Conservation (phyloP, 805 yeast genomes). For the Candida coquimbonensis region DNA sequence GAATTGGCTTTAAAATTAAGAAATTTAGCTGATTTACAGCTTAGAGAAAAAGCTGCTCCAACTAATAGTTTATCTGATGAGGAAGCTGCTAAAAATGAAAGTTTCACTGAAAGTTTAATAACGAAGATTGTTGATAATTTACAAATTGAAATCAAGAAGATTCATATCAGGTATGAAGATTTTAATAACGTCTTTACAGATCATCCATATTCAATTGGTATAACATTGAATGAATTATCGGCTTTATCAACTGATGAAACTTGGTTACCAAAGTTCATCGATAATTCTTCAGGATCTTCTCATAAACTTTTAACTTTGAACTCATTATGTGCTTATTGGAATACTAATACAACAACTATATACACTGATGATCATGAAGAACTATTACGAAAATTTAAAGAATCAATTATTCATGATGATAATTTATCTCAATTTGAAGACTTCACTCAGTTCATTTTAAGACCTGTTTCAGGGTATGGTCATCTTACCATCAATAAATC, state of each 20-base stretch:
- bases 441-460: constrained; percentile 48
- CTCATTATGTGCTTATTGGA: constrained; percentile 76
- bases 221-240: constrained; percentile 77
- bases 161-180: constrained; percentile 91
- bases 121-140: constrained; percentile 90
- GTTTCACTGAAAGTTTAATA: constrained; percentile 79
- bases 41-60: constrained; percentile 39
- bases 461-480: constrained; percentile 89
- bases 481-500: constrained; percentile 71
- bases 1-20: constrained; percentile 61
- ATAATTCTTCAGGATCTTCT: constrained; percentile 58
- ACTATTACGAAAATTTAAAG: constrained; percentile 41
- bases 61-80: constrained; percentile 27
- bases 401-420: constrained; percentile 31
- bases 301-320: constrained; percentile 72
- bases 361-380: constrained; percentile 40
- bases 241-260: constrained; percentile 83
- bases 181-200: constrained; percentile 57
- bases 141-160: constrained; percentile 84
- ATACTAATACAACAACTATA: constrained; percentile 53
- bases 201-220: constrained; percentile 73
- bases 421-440: constrained; percentile 26
- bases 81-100: constrained; percentile 51
- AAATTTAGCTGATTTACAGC: constrained; percentile 57
- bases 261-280: constrained; percentile 83